A percentile compares a stretch with the other conserved stretches of the same genome.
These are phyloP conservation scores for Cyclotella baltica DNA, from an alignment of 108 stramenopile species.

Conservation along the genomic window DNA sequence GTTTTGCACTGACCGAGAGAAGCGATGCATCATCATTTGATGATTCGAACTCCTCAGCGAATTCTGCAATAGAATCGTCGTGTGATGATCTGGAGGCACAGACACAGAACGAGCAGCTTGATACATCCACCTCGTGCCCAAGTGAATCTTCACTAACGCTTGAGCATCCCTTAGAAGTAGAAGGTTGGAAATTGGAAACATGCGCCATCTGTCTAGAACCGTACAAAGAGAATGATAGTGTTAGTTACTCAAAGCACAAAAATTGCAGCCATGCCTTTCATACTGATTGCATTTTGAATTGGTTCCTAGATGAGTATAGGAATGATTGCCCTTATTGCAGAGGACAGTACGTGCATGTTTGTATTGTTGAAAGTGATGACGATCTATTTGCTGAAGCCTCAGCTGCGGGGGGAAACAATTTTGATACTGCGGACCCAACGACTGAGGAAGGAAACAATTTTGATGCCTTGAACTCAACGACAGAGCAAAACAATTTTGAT, in stretches of 20 bases:
- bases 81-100: not conserved
- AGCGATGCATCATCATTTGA: not conserved
- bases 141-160: not conserved
- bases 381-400: slow-evolving; percentile 6
- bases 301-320: slow-evolving; percentile 76
- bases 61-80: not conserved
- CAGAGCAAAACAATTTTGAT: too few relatives aligned
- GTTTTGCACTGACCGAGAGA: not conserved
- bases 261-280: slow-evolving; percentile 85
- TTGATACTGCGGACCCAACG: too few relatives aligned
- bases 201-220: slow-evolving; percentile 26
- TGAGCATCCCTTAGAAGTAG: not conserved
- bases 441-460: too few relatives aligned
- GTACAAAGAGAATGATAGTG: slow-evolving; percentile 21
- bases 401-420: too few relatives aligned
- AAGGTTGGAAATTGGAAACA: not conserved
- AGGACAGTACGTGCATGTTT: slow-evolving; percentile 17
- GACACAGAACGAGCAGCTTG: not conserved
- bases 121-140: not conserved
- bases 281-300: slow-evolving; percentile 79
- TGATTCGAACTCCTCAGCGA: not conserved
- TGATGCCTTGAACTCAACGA: too few relatives aligned
- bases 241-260: slow-evolving; percentile 18
- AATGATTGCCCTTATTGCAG: slow-evolving; percentile 70
- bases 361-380: slow-evolving; percentile 7